phyloP scores from a whole-genome alignment of 495 filamentous ascomycete genomes.

The Lasiosphaeris hirsuta region DNA sequence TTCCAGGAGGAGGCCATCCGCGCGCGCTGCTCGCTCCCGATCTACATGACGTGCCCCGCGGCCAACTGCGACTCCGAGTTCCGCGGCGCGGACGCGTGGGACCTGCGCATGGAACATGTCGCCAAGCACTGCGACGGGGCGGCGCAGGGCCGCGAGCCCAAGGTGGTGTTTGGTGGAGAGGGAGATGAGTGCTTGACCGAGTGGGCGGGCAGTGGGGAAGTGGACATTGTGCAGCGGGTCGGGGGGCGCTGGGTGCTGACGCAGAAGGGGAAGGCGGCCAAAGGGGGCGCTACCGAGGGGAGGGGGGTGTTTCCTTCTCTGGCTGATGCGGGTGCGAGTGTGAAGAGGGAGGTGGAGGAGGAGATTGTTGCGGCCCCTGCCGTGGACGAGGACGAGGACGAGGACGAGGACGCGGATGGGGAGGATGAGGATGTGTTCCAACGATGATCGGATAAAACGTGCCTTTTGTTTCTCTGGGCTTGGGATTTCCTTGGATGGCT shows the following conservation, averaged over 20 bases:
- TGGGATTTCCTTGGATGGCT: not conserved
- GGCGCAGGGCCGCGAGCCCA: constrained; percentile 17
- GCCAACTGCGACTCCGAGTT: constrained; percentile 56
- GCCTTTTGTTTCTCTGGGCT: too few species aligned
- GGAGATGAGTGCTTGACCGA: constrained; percentile 37
- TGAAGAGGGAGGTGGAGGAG: constrained; percentile 11
- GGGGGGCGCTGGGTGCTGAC: constrained; percentile 18
- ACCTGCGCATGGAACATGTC: constrained; percentile 86
- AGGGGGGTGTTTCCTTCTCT: not conserved
- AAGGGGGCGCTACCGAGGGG: not conserved
- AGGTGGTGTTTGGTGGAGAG: constrained; percentile 37
- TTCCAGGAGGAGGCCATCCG: constrained; percentile 59
- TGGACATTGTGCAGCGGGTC: constrained; percentile 33
- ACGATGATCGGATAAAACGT: not conserved
- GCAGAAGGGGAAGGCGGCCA: constrained; percentile 7
- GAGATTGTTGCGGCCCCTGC: constrained; percentile 12
- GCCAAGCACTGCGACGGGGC: constrained; percentile 31
- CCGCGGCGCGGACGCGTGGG: constrained; percentile 64
- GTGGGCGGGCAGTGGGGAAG: constrained; percentile 43
- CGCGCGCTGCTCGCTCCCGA: constrained; percentile 58
- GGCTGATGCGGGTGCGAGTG: not conserved
- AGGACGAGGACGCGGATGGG: constrained; percentile 7
- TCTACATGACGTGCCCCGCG: constrained; percentile 62
- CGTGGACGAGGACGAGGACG: not conserved
- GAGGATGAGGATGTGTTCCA: constrained; percentile 8